Conservation (phyloP, 164 flowering plant genomes). For the Sextonia rubra region DNA sequence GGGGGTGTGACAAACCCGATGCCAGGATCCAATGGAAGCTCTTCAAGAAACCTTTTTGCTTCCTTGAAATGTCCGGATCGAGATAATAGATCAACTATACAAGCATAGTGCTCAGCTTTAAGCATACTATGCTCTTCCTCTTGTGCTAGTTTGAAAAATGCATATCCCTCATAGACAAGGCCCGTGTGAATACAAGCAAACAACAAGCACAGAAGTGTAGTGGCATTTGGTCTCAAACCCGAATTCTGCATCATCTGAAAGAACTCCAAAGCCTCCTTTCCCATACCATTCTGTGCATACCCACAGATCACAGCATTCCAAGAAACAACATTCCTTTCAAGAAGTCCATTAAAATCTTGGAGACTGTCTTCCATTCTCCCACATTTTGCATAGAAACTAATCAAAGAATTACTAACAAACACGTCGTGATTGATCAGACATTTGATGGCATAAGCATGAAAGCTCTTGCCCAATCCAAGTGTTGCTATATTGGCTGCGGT, state of each 20-base stretch:
- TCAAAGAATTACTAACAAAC: constrained; percentile 60
- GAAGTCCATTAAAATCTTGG: constrained; percentile 38
- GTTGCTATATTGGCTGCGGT: too few species aligned
- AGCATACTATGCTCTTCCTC: too few species aligned
- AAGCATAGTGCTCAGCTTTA: constrained; percentile 77
- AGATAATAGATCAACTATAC: constrained; percentile 70
- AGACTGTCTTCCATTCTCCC: constrained; percentile 76
- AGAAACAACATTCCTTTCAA: constrained; percentile 36
- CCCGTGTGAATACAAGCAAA: too few species aligned
- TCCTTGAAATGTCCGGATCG: constrained; percentile 62
- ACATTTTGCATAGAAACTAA: constrained; percentile 78
- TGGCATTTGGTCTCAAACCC: neutral
- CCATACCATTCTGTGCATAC: constrained; percentile 75
- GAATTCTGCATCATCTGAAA: neutral
- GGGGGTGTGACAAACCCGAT: too few species aligned
- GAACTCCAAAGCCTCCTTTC: constrained; percentile 44
- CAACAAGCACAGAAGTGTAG: too few species aligned
- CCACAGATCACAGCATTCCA: constrained; percentile 82
- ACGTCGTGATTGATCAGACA: constrained; percentile 36
- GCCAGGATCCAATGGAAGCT: constrained; percentile 70
- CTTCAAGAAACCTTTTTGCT: constrained; percentile 43
- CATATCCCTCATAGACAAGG: too few species aligned
- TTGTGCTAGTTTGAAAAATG: too few species aligned
- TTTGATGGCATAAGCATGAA: constrained; percentile 81
- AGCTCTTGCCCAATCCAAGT: constrained; percentile 61